Conservation (phyloP, 2,329 filamentous ascomycete genomes). For the Fonsecaea nubica region DNA sequence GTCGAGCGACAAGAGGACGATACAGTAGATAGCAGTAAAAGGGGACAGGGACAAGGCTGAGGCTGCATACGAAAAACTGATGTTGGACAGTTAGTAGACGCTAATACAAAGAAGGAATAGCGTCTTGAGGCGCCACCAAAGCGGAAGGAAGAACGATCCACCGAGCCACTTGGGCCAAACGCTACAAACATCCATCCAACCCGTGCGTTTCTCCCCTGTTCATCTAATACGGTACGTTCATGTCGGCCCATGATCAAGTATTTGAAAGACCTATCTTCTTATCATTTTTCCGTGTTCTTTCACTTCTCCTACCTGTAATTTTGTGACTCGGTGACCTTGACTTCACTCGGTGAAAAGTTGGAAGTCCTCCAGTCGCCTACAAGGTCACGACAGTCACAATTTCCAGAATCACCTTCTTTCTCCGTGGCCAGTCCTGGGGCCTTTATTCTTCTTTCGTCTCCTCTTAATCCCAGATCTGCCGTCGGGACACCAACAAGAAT, state of each 20-base stretch:
- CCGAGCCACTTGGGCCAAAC: constrained; percentile 5
- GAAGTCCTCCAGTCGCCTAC: neutral
- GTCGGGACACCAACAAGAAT: neutral
- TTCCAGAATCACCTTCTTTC: neutral
- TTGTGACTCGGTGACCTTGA: neutral
- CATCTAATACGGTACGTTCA: neutral
- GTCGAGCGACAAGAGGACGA: neutral
- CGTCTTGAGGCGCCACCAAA: neutral
- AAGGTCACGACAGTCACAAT: neutral
- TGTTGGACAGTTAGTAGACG: neutral
- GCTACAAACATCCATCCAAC: neutral
- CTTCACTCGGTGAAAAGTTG: constrained; percentile 1
- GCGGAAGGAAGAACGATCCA: constrained; percentile 2
- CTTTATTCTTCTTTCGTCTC: neutral
- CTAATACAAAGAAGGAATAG: neutral
- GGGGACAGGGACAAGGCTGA: neutral
- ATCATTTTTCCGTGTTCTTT: constrained; percentile 6
- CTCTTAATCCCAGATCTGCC: too few species aligned
- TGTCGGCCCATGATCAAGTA: neutral
- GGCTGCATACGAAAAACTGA: neutral
- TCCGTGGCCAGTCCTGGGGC: neutral
- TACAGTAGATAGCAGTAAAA: neutral
- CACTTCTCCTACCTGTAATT: neutral
- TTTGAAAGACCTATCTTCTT: neutral
- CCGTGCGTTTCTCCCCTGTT: neutral